Base-by-base conservation (phyloP, 495 filamentous ascomycete genomes). In the Glarea lozoyensis region DNA sequence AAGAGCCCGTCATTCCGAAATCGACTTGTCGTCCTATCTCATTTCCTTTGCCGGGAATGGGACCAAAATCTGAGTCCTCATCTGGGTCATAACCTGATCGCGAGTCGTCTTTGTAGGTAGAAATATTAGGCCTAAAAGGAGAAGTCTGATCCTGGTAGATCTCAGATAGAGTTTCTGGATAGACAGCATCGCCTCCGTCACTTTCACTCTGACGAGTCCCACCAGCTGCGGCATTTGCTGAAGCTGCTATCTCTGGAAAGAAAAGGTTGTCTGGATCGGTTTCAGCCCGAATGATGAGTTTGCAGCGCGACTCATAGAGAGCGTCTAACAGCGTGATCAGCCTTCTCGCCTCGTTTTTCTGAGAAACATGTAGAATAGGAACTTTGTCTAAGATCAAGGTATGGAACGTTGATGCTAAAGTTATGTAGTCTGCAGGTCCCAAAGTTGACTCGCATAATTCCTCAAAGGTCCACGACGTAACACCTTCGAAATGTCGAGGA, bases 301-400 rank as follows among this genome's bases (percentile, higher is more conserved):
- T 80, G 56, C 81, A 83, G 4, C 72, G 66, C 2, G 76, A 72
- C 58, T 86, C 83, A 59, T 85, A 86, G 5, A 85, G 60, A 1
- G 81, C 79, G 45, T 86, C 80, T 5, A 85, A 63, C 6, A 86
- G 62, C 2, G 81, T 85, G 53, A 86, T 86, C 58, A 86, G 70
- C 6, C 82, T 62, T 12, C 81, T 63, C 0, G 81, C 82, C 61
- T 85, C 81, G 57, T 84, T 86, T 59, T 82, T 84, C 56, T 76
- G 74, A 0, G 69, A 53, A 0, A 73, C 22, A 1, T 66, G 69
- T 2, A 85, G 58, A 13, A 76, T 50, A 0, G 81, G 81, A 19
- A 85, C 64, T 5, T 69, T 56, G 40, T 71, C 67, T 31, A 85
- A 63, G 53, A 86, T 72, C 39, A 86, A 62, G 0, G 81, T 83